These are phyloP conservation scores for Hondaea fermentalgiana DNA, from an alignment of 108 stramenopile genomes.

Conservation along the genomic window DNA sequence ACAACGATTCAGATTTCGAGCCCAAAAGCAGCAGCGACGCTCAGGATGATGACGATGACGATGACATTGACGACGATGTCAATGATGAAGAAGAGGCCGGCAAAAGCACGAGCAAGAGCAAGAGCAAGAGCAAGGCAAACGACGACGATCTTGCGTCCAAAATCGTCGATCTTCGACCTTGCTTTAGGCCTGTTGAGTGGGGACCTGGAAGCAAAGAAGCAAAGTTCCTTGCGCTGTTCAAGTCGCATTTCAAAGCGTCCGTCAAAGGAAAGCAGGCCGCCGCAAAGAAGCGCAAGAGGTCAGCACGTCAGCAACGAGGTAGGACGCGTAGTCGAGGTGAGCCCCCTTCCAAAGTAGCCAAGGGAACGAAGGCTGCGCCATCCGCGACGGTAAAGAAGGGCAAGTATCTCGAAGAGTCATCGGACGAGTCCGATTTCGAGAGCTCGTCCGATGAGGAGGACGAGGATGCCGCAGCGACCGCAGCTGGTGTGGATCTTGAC, in stretches of 20 bases:
- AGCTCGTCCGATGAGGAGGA: background rate
- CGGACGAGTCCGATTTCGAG: background rate
- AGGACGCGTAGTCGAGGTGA: background rate
- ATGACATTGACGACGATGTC: background rate
- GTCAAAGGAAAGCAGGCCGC: background rate
- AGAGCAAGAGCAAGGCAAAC: background rate
- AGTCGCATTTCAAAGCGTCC: background rate
- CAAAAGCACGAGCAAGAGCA: no score
- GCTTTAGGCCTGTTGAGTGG: background rate
- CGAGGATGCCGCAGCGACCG: background rate
- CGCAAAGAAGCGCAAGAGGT: background rate
- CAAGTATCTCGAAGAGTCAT: background rate
- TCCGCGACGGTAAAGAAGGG: background rate
- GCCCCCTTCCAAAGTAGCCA: background rate
- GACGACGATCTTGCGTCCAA: background rate
- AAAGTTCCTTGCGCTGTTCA: background rate
- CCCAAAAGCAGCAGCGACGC: background rate
- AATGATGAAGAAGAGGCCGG: background rate
- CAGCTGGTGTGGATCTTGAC: background rate
- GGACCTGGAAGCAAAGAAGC: background rate
- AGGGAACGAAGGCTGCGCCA: background rate
- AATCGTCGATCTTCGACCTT: background rate
- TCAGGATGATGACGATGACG: conserved; percentile 2
- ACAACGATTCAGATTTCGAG: background rate
- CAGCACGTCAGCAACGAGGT: background rate